Evolutionary conservation across 495 filamentous ascomycete genomes (phyloP), one percentile per base, ranked within the genome.

Genomic region (Parathielavia hyrcaniae): DNA sequence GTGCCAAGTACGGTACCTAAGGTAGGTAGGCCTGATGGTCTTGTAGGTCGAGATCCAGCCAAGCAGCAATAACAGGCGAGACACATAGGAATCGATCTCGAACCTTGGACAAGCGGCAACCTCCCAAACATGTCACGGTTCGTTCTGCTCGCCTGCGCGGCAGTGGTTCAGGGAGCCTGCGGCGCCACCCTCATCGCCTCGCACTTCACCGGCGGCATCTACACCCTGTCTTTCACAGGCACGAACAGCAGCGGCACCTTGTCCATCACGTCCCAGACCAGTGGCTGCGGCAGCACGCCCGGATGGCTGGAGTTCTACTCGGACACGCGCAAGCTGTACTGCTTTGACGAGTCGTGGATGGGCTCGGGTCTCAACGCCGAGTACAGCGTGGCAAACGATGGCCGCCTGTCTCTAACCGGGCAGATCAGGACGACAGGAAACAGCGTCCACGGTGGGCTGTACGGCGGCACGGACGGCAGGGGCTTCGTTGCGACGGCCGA

Each of bases 261-360:
- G 1, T 59, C 68, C 13, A 66, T 68, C 43, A 64, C 65, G 32
- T 69, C 69, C 14, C 64, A 68, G 14, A 43, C 64, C 19, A 60
- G 46, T 13, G 72, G 69, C 39, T 74, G 72, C 50, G 73, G 72
- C 26, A 60, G 60, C 30, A 64, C 71, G 14, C 81, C 85, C 5
- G 79, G 76, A 50, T 87, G 82, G 81, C 58, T 87, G 20, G 75
- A 78, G 32, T 69, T 79, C 40, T 79, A 76, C 63, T 17, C 71
- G 0, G 64, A 68, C 13, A 64, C 71, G 12, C 65, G 69, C 26
- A 74, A 72, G 8, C 68, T 87, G 16, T 88, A 86, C 72, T 83
- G 80, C 65, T 75, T 82, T 26, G 80, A 86, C 55, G 85, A 88
- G 63, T 69, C 64, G 11, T 67, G 75, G 61, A 65, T 56, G 41